These are phyloP conservation scores for Ottelia alismoides DNA, from an alignment of 106 monocot species.

Conservation along the genomic window DNA sequence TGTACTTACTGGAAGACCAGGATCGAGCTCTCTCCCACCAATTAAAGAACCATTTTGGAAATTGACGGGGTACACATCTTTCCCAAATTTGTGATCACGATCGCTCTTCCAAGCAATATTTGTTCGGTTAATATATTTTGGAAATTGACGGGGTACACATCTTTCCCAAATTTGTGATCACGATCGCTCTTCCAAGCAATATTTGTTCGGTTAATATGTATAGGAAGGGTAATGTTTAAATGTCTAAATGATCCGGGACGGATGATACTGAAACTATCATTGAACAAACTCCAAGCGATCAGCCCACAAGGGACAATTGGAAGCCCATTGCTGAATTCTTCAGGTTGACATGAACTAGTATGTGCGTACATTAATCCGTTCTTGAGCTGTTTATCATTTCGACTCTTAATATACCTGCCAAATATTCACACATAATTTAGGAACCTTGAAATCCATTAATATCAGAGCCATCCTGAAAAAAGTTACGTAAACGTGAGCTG, in stretches of 20 bases:
- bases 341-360: slow-evolving; percentile 46
- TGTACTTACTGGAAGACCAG: slow-evolving; percentile 54
- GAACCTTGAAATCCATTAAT: no score
- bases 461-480: no score
- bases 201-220: slow-evolving; percentile 51
- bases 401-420: slow-evolving; percentile 71
- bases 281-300: slow-evolving; percentile 88
- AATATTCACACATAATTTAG: no score
- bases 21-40: slow-evolving; percentile 62
- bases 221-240: no score
- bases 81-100: no score
- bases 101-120: no score
- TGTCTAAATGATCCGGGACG: slow-evolving; percentile 14
- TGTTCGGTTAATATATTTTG: no score
- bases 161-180: no score
- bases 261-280: slow-evolving; percentile 52
- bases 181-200: slow-evolving; percentile 74
- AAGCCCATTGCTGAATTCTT: slow-evolving; percentile 34
- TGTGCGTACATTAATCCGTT: slow-evolving; percentile 38
- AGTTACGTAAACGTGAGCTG: no score
- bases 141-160: no score
- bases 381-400: slow-evolving; percentile 58
- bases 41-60: slow-evolving; percentile 68
- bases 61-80: slow-evolving; percentile 70
- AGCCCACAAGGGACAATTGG: slow-evolving; percentile 85